Base-by-base conservation (phyloP, 352 stramenopile species). In the Albugo candida region DNA sequence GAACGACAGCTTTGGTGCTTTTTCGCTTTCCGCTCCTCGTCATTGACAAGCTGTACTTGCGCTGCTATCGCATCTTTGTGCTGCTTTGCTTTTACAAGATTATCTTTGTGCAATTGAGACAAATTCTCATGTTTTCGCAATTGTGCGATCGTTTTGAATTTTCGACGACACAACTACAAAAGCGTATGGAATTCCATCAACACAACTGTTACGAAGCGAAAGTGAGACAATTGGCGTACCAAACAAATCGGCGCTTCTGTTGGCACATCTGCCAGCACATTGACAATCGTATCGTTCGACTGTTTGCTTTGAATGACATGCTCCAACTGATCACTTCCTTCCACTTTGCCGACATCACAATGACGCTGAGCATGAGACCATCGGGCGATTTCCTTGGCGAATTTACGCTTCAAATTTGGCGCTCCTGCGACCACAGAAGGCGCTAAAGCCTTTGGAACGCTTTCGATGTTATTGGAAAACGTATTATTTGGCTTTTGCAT, bases 111-210 rank as follows among this genome's bases (percentile, higher is more conserved):
- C 36, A 88, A 55, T 52, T 83, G 72, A 0, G 73, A 91, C 31
- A 84, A 46, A 17, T 63, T 64, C 50, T 91, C 78, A 48, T 91
- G 78, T 52, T 91, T 91, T 5, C 60, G 61, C 37, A 88, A 62
- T 36, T 74, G 60, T 31, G 82, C 70, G 36, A 83, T 57, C 31
- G 75, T 87, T 10, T 55, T 64, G 43, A 88, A 87, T 48, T 91
- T 88, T 8, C 78, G 65, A 5, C 75, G 68, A 52, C 78, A 91
- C 12, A 91, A 59, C 78, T 91, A 35, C 1, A 21, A n/a, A 27
- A 44, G 27, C 11, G 11, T 8, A 24, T 48, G n/a, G 17, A 18
- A 48, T 48, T 3, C 8, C 38, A 43, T 3, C 17, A 43, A 19
- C 42, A 11, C 13, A 41, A 14, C 14, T 24, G 13, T 13, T 47